Conservation (phyloP, 306 rosid species). For the Canavalia gladiata region DNA sequence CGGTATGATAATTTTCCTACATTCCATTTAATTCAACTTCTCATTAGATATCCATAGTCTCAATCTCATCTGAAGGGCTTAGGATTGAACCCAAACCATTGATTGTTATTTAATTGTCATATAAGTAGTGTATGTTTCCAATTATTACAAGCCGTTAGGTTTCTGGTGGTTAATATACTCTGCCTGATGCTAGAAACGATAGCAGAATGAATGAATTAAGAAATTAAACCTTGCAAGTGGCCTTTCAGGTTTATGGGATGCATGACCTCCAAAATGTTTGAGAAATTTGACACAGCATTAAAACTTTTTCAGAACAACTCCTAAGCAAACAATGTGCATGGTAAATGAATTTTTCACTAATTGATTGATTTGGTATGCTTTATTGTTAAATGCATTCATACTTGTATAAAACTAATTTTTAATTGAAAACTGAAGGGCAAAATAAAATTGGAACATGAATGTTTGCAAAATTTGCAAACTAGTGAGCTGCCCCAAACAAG, state of each 20-base stretch:
- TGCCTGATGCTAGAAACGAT: background rate
- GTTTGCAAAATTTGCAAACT: constrained; percentile 10
- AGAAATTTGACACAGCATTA: constrained; percentile 1
- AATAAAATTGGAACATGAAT: background rate
- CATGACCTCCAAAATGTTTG: background rate
- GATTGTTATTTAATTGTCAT: background rate
- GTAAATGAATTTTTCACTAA: background rate
- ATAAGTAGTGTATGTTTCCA: background rate
- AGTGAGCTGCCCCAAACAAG: constrained; percentile 18
- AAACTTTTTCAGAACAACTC: background rate
- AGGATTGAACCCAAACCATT: constrained; percentile 13
- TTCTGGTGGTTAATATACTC: constrained; percentile 12
- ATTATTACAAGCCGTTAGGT: background rate
- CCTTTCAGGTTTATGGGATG: constrained; percentile 25
- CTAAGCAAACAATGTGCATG: background rate
- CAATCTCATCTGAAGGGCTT: constrained; percentile 1
- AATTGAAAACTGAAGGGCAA: background rate
- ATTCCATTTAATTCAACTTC: background rate
- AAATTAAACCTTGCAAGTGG: background rate
- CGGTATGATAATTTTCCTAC: background rate
- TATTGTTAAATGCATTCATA: constrained; percentile 3
- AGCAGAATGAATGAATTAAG: constrained; percentile 21
- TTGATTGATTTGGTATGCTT: constrained; percentile 4
- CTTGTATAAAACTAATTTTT: background rate
- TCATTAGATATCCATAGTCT: background rate